Conservation (phyloP, 208 protist genomes). For the Spongospora subterranea region DNA sequence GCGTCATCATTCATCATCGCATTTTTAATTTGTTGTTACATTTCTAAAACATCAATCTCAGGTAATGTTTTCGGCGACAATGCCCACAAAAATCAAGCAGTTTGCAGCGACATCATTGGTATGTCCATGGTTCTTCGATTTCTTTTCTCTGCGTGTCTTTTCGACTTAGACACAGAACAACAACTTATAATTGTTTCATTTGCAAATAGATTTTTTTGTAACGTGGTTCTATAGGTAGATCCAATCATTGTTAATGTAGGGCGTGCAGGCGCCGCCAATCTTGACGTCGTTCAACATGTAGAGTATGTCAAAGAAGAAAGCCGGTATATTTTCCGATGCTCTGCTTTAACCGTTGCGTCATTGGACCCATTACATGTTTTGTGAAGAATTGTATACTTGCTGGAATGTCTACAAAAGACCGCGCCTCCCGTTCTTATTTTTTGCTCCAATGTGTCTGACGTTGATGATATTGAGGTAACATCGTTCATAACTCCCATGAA, state of each 20-base stretch:
- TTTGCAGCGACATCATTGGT: slow-evolving; percentile 77
- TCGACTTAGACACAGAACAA: not conserved
- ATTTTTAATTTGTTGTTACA: not conserved
- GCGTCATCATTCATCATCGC: not conserved
- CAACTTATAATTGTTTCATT: not conserved
- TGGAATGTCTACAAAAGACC: slow-evolving; percentile 88
- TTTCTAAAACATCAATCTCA: not conserved
- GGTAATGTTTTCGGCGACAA: slow-evolving; percentile 87
- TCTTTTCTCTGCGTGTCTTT: not conserved
- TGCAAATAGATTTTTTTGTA: not conserved
- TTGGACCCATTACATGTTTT: not conserved
- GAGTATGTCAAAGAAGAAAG: slow-evolving; percentile 85
- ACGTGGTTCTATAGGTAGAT: slow-evolving; percentile 56
- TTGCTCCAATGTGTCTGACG: slow-evolving; percentile 84
- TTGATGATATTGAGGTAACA: slow-evolving; percentile 80
- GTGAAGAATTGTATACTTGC: slow-evolving; percentile 78
- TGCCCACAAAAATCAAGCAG: slow-evolving; percentile 86
- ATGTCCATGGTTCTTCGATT: no score
- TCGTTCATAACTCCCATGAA: no score
- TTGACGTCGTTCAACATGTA: slow-evolving; percentile 84
- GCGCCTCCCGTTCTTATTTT: slow-evolving; percentile 86
- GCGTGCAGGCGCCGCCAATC: slow-evolving; percentile 84
- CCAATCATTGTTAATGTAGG: slow-evolving; percentile 87
- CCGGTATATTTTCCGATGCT: slow-evolving; percentile 66
- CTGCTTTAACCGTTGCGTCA: not conserved